Conservation (phyloP, 2,329 filamentous ascomycete genomes). For the Chrysoporthe deuterocubensis region DNA sequence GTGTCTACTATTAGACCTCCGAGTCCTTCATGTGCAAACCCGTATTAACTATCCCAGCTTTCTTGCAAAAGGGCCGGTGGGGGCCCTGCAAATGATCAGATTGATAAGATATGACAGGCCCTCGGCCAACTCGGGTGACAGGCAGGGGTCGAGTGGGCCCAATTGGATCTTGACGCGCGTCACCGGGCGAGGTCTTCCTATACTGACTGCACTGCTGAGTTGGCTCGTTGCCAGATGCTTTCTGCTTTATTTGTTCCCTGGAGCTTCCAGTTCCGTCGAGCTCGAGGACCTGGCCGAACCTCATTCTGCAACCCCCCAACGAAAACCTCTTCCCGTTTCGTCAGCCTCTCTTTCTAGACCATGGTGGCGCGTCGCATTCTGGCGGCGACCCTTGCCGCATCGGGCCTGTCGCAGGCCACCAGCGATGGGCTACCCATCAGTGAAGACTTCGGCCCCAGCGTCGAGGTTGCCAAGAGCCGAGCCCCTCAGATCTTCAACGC, state of each 20-base stretch:
- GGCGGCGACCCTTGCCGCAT: constrained; percentile 19
- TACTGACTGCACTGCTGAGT: not conserved
- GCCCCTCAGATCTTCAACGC: constrained; percentile 73
- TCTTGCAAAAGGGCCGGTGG: not conserved
- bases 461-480: constrained; percentile 50
- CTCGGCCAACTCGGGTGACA: not conserved
- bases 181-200: not conserved
- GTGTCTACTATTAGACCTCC: too few relatives aligned
- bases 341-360: not conserved
- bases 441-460: constrained; percentile 40
- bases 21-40: too few relatives aligned
- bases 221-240: not conserved
- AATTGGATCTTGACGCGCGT: constrained; percentile 5
- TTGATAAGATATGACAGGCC: not conserved
- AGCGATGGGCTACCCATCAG: not conserved
- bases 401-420: constrained; percentile 14
- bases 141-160: not conserved
- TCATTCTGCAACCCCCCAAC: not conserved
- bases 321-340: not conserved
- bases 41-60: too few relatives aligned
- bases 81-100: not conserved
- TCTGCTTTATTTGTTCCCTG: not conserved
- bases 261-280: not conserved
- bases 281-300: not conserved
- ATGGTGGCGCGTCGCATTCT: constrained; percentile 24